Base-by-base conservation (phyloP, 2,329 filamentous ascomycete genomes). In the Cladosporium sp. region DNA sequence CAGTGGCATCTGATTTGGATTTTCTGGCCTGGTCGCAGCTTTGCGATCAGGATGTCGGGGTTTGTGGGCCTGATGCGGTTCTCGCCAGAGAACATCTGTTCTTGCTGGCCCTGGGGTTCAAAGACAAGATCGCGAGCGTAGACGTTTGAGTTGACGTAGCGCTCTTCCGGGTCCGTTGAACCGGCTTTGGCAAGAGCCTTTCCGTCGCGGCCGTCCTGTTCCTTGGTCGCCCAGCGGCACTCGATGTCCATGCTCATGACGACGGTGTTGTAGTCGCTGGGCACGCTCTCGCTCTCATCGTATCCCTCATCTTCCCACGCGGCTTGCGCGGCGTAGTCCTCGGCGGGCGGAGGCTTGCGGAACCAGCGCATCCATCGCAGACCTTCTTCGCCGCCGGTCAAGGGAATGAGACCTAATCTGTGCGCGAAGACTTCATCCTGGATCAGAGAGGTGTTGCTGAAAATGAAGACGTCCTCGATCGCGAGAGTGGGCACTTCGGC, bases 361-460 rank as follows among this genome's bases (percentile, higher is more conserved):
- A 84, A 91, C 86, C 89, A 95, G 71, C 86, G 86, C 77, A 97
- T 80, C 78, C 86, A 92, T 66, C 88, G 84, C 56, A 99, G 79
- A 52, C 90, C 92, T 56, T 89, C 82, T 63, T 86, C 84, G 60
- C 85, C 84, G 64, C 90, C 94, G 63, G 87, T 88, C 65, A 99
- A 87, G 17, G 95, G 94, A 56, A 99, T 88, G 45, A 99, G 84
- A 59, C 94, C 94, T 32, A 99, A 80, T 44, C 94, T 84, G 73
- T 94, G 90, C 15, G 92, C 88, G 52, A 99, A 86, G 4, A 99
- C 93, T 78, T 99, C 94, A 71, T 99, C 94, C 73, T 97, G 93
- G 68, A 99, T 94, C 35, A 99, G 91, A 4, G 91, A 96, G 51
- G 93, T 97, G 80, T 99, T 99, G 80, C 97, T 95, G 72, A 90